Base-by-base conservation (phyloP, 495 filamentous ascomycete species). In the Mytilinidion resinicola region DNA sequence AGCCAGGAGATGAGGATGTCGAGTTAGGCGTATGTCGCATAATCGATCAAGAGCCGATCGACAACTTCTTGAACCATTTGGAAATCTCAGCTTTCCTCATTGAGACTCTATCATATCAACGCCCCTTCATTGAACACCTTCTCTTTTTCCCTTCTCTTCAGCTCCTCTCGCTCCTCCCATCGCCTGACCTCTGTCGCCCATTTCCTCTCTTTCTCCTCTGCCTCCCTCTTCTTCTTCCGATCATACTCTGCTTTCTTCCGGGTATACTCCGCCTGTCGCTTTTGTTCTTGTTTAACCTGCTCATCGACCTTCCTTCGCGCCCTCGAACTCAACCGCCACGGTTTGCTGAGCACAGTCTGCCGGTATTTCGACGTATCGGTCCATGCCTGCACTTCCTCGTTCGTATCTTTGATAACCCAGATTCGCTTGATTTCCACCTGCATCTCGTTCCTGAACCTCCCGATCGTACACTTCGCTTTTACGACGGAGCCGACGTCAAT, bases 301-400 rank as follows among this genome's bases (percentile, higher is more conserved):
- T 73, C 43, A 75, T 74, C 55, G 17, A 87, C 79, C 57, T 66
- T 68, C 56, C 76, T 74, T 9, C 86, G 66, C 60, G 89, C 78
- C 53, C 72, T 75, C 5, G 69, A 71, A 4, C 70, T 72, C 20
- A 95, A 52, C 10, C 77, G 61, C 91, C 91, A 96, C 7, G 89
- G 88, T 53, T 72, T 72, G 9, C 73, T 72, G 30, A 97, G 77
- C 7, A 90, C 76, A 9, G 87, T 78, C 12, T 69, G 73, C 21
- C 82, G 76, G 62, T 89, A 92, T 54, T 75, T 72, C 7, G 74
- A 66, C 11, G 82, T 78, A 70, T 88, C 83, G 21, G 81, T 78
- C 83, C 91, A 86, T n/a, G 89, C 90, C 12, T 70, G 66, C 30
- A 88, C 85, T 68, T 98, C 93, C 21, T 85, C 80, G 59, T 84